These are phyloP conservation scores for Phanerodontia chrysosporium DNA, from an alignment of 768 basidiomycete genomes.

Conservation along the genomic window DNA sequence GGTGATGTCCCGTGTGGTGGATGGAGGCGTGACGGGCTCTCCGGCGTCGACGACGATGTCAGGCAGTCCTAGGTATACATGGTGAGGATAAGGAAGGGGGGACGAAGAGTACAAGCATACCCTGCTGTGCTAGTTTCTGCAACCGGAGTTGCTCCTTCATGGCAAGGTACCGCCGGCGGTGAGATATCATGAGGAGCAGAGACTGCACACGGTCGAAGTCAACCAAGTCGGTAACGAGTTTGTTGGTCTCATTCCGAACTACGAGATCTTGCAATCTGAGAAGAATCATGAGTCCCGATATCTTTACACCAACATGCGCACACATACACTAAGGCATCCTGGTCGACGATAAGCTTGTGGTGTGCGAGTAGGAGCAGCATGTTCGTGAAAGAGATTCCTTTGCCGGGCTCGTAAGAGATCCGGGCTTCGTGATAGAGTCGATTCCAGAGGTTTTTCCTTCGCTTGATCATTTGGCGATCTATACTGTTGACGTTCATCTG, in stretches of 20 bases:
- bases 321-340: constrained; percentile 81
- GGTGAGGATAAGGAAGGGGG: background rate
- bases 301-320: background rate
- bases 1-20: constrained; percentile 50
- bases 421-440: constrained; percentile 85
- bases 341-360: constrained; percentile 87
- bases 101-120: constrained; percentile 33
- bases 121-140: constrained; percentile 36
- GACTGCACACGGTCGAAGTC: constrained; percentile 84
- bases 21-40: constrained; percentile 51
- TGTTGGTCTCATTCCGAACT: constrained; percentile 67
- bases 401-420: constrained; percentile 63
- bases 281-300: background rate
- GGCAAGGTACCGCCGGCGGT: constrained; percentile 63
- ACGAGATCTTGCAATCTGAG: constrained; percentile 79
- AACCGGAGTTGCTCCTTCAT: constrained; percentile 38
- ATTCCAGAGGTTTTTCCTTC: constrained; percentile 66
- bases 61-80: constrained; percentile 17
- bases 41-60: constrained; percentile 54
- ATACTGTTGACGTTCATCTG: constrained; percentile 55
- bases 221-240: constrained; percentile 77
- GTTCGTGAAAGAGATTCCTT: constrained; percentile 86
- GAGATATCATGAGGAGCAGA: constrained; percentile 69
- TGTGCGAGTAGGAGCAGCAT: constrained; percentile 88
- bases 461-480: constrained; percentile 59